Conservation (phyloP, 345 rosid genomes). For the Anastatica hierochuntica region DNA sequence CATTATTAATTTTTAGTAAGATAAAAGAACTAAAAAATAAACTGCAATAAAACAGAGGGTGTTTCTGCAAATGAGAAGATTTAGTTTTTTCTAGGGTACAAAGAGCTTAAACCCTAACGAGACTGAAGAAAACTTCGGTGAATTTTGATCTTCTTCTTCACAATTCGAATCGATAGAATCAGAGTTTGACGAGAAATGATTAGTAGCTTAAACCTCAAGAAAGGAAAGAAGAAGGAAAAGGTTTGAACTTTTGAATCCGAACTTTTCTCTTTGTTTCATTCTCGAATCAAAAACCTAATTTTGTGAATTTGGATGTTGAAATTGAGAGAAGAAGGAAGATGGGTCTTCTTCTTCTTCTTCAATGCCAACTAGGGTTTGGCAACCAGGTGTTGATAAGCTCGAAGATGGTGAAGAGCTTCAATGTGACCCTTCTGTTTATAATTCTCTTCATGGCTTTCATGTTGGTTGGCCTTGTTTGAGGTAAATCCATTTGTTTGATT, state of each 20-base stretch:
- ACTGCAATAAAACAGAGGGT: background rate
- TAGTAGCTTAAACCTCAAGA: conserved; percentile 62
- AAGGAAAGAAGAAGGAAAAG: conserved; percentile 72
- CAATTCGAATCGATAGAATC: too few species aligned
- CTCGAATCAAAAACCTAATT: background rate
- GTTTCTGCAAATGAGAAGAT: background rate
- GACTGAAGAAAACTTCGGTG: background rate
- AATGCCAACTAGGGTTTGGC: conserved; percentile 80
- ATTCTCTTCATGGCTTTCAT: conserved; percentile 82
- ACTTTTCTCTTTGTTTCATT: background rate
- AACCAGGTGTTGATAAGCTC: conserved; percentile 88
- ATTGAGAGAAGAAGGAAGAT: conserved; percentile 33
- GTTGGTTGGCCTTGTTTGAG: conserved; percentile 96
- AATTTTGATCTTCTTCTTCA: too few species aligned
- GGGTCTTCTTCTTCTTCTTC: conserved; percentile 39
- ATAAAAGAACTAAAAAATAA: background rate
- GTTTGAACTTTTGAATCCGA: conserved; percentile 24
- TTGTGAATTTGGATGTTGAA: background rate
- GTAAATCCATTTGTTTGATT: conserved; percentile 22
- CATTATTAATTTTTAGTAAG: background rate
- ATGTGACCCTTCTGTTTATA: conserved; percentile 84
- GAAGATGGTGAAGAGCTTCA: conserved; percentile 97
- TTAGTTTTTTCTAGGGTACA: too few species aligned
- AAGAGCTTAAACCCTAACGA: conserved; percentile 24
- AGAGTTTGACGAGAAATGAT: too few species aligned